A percentile compares a stretch with the other conserved stretches of the same genome.
Conservation (phyloP, 805 yeast species). For the Allodekkera sacchari region DNA sequence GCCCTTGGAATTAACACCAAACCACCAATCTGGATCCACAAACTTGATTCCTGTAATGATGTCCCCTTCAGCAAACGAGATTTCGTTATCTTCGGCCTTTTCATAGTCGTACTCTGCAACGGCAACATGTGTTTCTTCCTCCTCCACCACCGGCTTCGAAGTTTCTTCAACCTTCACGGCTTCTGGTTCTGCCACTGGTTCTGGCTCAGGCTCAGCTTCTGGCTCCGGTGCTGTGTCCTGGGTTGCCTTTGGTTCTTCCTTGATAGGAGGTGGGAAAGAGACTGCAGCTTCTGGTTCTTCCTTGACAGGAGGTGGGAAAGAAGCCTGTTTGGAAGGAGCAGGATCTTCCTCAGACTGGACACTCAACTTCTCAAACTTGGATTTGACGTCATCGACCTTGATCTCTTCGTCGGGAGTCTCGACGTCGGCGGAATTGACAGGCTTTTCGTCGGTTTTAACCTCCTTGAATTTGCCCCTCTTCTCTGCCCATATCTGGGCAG, state of each 20-base stretch:
- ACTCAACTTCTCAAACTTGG: conserved; percentile 22
- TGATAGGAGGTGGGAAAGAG: conserved; percentile 16
- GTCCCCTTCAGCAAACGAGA: conserved; percentile 61
- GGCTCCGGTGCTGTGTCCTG: conserved; percentile 6
- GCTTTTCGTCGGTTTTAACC: conserved; percentile 25
- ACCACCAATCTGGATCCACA: conserved; percentile 72
- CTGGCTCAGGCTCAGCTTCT: conserved; percentile 11
- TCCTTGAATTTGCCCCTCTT: conserved; percentile 61
- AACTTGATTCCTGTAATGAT: conserved; percentile 55
- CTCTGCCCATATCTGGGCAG: conserved; percentile 95
- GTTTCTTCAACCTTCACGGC: conserved; percentile 11
- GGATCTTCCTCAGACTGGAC: conserved; percentile 19
- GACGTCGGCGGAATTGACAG: conserved; percentile 18
- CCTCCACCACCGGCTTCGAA: not conserved
- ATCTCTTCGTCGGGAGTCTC: conserved; percentile 19
- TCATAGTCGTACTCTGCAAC: conserved; percentile 75
- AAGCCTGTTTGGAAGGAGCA: conserved; percentile 14
- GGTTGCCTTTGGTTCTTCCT: conserved; percentile 15
- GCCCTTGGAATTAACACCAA: conserved; percentile 28
- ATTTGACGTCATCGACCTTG: conserved; percentile 25
- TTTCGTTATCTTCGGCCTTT: conserved; percentile 71
- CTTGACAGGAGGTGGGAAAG: conserved; percentile 8
- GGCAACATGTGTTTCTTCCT: conserved; percentile 38
- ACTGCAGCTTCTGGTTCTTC: conserved; percentile 18
- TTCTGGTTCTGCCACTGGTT: conserved; percentile 4